Base-by-base conservation (phyloP, 2,329 filamentous ascomycete species). In the Byssothecium circinans region DNA sequence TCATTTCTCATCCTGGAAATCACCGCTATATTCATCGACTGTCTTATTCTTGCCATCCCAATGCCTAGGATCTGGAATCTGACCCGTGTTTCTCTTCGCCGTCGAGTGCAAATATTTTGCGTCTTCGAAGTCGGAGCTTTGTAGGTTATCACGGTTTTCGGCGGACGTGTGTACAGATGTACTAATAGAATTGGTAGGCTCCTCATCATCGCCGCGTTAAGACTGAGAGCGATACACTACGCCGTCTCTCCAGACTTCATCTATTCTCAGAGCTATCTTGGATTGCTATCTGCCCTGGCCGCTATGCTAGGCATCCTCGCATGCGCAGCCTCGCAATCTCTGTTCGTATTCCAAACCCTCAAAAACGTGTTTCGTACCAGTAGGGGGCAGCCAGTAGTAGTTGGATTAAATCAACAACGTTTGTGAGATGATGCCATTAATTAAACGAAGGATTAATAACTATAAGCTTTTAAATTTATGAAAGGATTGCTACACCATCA, bases 221-320 rank as follows among this genome's bases (percentile, higher is more conserved):
- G 45, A 7, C 11, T 48, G 12, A 43, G 43, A 8, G 2, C 35
- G 5, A 15, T 48, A 2, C 20, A n/a, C 3, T 18, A 39, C 3
- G 35, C 45, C 7, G 40, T n/a, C 10, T 48, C 45, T 1, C 34
- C 40, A 2, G 45, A 48, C 17, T 48, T 48, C 18, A 37, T 43
- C 10, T 43, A 43, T 33, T 37, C 45, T 4, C 17, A 48, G 22
- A 44, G 45, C 27, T 41, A 43, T 18, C 34, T 44, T 2, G 40
- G 40, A 3, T 27, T 48, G 1, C 20, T 48, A 2, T 48, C 45
- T 3, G 35, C 40, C 4, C 10, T 48, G 3, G 45, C 40, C 3
- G 40, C 32, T 8, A 43, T 48, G 34, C 3, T 43, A 7, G 33
- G 30, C 14, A 20, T 48, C 14, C 11, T 18, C 1, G 6, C 40